A percentile compares a stretch with the other conserved stretches of the same genome.
Evolutionary conservation across 495 filamentous ascomycete genomes (phyloP).

Genomic region (Aspergillus mulundensis): DNA sequence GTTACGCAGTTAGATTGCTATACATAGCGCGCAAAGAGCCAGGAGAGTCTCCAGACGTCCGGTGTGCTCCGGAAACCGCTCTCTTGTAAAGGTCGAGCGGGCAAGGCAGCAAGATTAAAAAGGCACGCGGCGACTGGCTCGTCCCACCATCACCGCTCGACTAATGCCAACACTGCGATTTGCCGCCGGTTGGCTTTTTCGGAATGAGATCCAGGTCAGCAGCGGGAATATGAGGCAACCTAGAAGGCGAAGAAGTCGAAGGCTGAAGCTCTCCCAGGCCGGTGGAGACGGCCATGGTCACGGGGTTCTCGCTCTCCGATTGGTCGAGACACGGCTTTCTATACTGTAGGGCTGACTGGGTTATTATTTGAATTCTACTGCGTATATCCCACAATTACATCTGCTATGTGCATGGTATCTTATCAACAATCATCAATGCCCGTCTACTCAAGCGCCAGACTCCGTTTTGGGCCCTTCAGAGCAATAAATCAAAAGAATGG

Average conservation of each 20-base stretch:
- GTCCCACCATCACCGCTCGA: constrained; percentile 1
- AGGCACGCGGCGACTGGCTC: not conserved
- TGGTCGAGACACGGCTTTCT: not conserved
- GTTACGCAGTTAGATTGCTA: constrained; percentile 12
- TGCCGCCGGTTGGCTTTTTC: not conserved
- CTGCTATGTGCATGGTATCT: constrained; percentile 8
- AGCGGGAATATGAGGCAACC: not conserved
- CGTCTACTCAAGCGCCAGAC: not conserved
- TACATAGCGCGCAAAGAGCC: constrained; percentile 25
- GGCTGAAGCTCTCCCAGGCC: not conserved
- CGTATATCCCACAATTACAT: not conserved
- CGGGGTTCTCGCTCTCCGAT: constrained; percentile 9
- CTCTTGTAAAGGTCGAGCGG: not conserved
- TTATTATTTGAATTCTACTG: not conserved
- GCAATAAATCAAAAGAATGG: not conserved
- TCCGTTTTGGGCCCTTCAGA: not conserved
- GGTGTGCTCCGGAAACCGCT: not conserved
- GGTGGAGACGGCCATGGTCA: constrained; percentile 12
- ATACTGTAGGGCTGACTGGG: not conserved
- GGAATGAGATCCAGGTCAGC: not conserved
- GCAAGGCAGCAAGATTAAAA: constrained; percentile 24
- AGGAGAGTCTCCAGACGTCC: constrained; percentile 13
- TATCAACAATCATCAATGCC: not conserved
- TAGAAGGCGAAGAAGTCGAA: not conserved
- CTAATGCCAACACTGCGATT: constrained; percentile 1